A percentile compares a stretch with the other conserved stretches of the same genome.
Evolutionary conservation across 129 eudicot species (phyloP).

Genomic region (Flaveria bidentis): DNA sequence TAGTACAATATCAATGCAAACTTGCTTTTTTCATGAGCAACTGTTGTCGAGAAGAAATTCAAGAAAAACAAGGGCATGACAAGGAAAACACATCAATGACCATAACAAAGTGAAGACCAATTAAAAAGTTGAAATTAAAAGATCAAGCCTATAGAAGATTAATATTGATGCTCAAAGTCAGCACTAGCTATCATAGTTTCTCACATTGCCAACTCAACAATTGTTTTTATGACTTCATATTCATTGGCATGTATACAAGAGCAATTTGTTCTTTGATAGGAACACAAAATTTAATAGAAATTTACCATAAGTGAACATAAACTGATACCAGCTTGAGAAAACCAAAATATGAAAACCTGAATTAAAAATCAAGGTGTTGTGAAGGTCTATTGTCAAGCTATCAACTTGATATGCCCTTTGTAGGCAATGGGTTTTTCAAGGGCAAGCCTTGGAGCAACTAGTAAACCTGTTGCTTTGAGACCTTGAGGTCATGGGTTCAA

Average conservation of each 20-base stretch:
- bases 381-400: not conserved
- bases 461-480: no score
- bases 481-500: no score
- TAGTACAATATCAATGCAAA: not conserved
- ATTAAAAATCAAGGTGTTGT: not conserved
- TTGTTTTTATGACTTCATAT: not conserved
- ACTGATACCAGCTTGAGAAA: not conserved
- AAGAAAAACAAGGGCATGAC: slow-evolving; percentile 12
- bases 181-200: not conserved
- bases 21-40: not conserved
- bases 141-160: slow-evolving; percentile 5
- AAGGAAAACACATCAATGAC: not conserved
- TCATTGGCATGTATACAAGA: not conserved
- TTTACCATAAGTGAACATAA: not conserved
- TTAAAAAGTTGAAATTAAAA: not conserved
- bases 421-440: not conserved
- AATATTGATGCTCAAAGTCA: not conserved
- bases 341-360: not conserved
- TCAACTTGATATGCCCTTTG: slow-evolving; percentile 7
- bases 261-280: not conserved
- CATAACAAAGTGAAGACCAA: not conserved
- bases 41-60: not conserved
- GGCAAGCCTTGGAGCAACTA: no score
- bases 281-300: not conserved
- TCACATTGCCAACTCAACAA: slow-evolving; percentile 15